phyloP scores from a whole-genome alignment of 2,329 filamentous ascomycete genomes.

The Stagonosporopsis cucurbitacearum region DNA sequence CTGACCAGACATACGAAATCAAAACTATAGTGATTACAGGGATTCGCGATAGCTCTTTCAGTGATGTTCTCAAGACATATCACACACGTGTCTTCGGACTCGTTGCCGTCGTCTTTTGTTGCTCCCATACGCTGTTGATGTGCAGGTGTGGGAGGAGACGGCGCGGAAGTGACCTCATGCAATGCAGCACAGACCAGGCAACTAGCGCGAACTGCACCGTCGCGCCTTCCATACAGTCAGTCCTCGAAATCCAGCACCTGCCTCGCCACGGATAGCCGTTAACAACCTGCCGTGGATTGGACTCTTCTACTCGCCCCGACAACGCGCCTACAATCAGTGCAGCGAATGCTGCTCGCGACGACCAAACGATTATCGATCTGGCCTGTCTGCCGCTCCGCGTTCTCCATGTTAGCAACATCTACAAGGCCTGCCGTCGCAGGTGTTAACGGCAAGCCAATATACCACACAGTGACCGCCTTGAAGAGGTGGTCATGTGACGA shows the following conservation, averaged over 20 bases:
- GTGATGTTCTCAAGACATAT: slow-evolving; percentile 83
- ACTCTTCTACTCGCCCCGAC: not conserved
- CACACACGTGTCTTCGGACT: slow-evolving; percentile 64
- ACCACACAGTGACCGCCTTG: slow-evolving; percentile 72
- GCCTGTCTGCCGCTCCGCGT: slow-evolving; percentile 29
- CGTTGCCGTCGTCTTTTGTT: slow-evolving; percentile 20
- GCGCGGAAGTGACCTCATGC: slow-evolving; percentile 26
- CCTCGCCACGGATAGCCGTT: not conserved
- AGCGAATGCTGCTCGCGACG: slow-evolving; percentile 35
- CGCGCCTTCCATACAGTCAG: slow-evolving; percentile 18
- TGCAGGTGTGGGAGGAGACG: slow-evolving; percentile 14
- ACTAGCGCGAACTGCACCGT: slow-evolving; percentile 3
- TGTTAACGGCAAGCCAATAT: slow-evolving; percentile 35
- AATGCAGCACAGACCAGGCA: slow-evolving; percentile 8
- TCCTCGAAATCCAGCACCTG: slow-evolving; percentile 2
- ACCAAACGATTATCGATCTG: slow-evolving; percentile 25
- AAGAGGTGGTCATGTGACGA: slow-evolving; percentile 84
- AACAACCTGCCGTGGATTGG: not conserved
- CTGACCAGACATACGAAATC: slow-evolving; percentile 84
- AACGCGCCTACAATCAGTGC: not conserved
- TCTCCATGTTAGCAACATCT: slow-evolving; percentile 42
- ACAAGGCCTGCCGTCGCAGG: slow-evolving; percentile 40
- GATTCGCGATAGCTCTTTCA: slow-evolving; percentile 73
- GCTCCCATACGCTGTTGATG: slow-evolving; percentile 37
- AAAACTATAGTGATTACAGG: slow-evolving; percentile 81